Conservation (phyloP, 345 rosid species). For the Melaleuca alternifolia region DNA sequence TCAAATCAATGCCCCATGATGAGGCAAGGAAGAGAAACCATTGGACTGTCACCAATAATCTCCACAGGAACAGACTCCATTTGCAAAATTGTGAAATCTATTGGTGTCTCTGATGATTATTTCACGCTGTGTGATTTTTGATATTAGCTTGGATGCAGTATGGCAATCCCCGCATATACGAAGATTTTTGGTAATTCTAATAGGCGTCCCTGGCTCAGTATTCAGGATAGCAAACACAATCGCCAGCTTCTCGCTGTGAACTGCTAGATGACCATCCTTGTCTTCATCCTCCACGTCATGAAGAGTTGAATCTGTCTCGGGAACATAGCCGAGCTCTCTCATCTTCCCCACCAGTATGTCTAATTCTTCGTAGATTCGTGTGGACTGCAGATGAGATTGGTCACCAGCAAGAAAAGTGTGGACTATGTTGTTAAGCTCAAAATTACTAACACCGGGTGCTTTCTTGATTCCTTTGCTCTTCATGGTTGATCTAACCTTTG, state of each 20-base stretch:
- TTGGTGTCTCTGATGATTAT: conserved; percentile 35
- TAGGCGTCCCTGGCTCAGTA: conserved; percentile 5
- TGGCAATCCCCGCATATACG: conserved; percentile 48
- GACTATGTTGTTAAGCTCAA: conserved; percentile 28
- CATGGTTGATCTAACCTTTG: conserved; percentile 34
- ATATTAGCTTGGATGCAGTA: conserved; percentile 28
- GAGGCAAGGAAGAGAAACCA: background rate
- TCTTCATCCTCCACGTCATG: conserved; percentile 55
- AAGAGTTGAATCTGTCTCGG: conserved; percentile 36
- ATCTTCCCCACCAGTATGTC: conserved; percentile 25
- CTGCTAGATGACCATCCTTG: conserved; percentile 31
- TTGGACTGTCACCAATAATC: conserved; percentile 28
- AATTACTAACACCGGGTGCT: conserved; percentile 40
- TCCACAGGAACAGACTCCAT: conserved; percentile 30
- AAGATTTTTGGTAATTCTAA: conserved; percentile 36
- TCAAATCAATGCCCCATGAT: background rate
- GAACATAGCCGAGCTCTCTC: conserved; percentile 35
- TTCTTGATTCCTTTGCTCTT: conserved; percentile 43
- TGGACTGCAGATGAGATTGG: conserved; percentile 21
- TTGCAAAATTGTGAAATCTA: conserved; percentile 35
- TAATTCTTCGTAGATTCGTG: conserved; percentile 22
- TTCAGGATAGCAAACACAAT: conserved; percentile 41
- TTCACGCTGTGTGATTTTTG: conserved; percentile 16
- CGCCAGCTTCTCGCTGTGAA: conserved; percentile 55
- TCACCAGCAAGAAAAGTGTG: conserved; percentile 45